These are phyloP conservation scores for Tulasnella sp. DNA, from an alignment of 768 basidiomycete species.

Conservation along the genomic window DNA sequence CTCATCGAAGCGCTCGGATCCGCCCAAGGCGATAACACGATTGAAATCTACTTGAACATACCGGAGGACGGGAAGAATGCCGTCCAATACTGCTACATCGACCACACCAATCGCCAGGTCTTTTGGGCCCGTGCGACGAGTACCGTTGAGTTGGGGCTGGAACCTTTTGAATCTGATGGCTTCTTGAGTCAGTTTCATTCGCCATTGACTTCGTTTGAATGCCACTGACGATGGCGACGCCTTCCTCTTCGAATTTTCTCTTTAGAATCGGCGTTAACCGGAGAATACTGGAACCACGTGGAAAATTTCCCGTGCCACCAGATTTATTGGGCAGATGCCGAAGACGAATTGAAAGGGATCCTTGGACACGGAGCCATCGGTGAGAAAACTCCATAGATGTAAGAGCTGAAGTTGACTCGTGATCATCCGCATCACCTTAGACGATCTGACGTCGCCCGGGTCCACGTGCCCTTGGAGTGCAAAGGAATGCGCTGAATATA, in stretches of 20 bases:
- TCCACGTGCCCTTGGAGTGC: constrained; percentile 23
- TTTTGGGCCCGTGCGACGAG: constrained; percentile 18
- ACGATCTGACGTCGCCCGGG: constrained; percentile 18
- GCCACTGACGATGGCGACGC: too few species aligned
- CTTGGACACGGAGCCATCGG: constrained; percentile 14
- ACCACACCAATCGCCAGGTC: neutral
- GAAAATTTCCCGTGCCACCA: constrained; percentile 23
- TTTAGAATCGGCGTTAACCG: constrained; percentile 16
- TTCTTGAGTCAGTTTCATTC: neutral
- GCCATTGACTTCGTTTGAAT: neutral
- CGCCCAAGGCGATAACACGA: neutral
- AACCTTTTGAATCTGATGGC: neutral
- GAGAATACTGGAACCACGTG: constrained; percentile 25
- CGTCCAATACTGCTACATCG: constrained; percentile 12
- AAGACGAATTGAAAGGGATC: constrained; percentile 23
- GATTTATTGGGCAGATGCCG: neutral
- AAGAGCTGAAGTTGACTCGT: neutral
- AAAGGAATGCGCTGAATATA: constrained; percentile 10
- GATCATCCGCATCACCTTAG: neutral
- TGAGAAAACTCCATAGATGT: neutral
- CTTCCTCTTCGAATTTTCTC: neutral
- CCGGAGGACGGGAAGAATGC: neutral
- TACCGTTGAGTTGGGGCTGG: constrained; percentile 3
- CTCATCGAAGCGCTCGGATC: neutral
- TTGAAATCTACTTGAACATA: constrained; percentile 3